phyloP scores from a whole-genome alignment of 163 green algal genomes.

The Chloroidium sp. region DNA sequence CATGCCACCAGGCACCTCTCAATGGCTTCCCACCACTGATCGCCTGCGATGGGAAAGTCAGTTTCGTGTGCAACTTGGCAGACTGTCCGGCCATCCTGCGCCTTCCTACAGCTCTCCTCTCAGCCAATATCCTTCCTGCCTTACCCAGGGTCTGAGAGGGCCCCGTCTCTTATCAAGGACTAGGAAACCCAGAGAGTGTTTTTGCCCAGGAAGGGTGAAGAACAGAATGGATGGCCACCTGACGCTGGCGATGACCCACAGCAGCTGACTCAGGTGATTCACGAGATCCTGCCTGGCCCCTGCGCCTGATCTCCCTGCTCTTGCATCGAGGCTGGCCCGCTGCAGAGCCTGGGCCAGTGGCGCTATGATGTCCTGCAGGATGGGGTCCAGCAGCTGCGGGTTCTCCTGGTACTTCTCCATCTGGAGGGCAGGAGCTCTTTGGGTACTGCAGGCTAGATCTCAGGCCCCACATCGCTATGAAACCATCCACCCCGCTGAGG shows the following conservation, averaged over 20 bases:
- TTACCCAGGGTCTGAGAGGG: neutral
- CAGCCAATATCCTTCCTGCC: neutral
- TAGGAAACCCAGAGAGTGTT: too few species aligned
- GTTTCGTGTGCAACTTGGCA: neutral
- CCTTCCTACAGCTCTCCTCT: neutral
- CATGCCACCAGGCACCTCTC: too few species aligned
- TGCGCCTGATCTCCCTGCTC: neutral
- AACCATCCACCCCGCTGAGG: neutral
- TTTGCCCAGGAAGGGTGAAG: neutral
- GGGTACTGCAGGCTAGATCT: too few species aligned
- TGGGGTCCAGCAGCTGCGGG: conserved; percentile 83
- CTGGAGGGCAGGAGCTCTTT: conserved; percentile 24
- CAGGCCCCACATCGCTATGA: neutral
- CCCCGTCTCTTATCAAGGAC: too few species aligned
- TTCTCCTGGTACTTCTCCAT: conserved; percentile 90
- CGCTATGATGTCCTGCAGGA: conserved; percentile 70
- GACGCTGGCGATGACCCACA: conserved; percentile 33
- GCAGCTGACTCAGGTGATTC: conserved; percentile 1
- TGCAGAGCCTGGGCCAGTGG: conserved; percentile 61
- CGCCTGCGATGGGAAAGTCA: neutral
- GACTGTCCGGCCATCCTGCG: neutral
- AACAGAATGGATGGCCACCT: conserved; percentile 12
- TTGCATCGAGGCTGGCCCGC: conserved; percentile 7
- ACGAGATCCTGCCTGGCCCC: neutral
- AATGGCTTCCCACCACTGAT: neutral